These are phyloP conservation scores for Nakaseomyces delphensis DNA, from an alignment of 1,139 yeast genomes.

Conservation along the genomic window DNA sequence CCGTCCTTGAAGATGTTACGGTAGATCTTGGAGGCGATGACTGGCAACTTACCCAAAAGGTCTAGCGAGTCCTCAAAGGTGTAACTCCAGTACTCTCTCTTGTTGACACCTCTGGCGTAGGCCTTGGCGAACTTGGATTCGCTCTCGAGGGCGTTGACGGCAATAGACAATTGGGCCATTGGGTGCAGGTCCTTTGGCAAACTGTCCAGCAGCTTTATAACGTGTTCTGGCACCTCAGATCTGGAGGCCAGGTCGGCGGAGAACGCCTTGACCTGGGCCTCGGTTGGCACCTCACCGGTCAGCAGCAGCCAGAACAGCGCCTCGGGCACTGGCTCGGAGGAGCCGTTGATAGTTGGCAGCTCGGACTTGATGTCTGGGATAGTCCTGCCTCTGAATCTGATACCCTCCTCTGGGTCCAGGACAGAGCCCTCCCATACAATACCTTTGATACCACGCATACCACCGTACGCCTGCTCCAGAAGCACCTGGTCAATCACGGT, in stretches of 20 bases:
- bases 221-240: conserved; percentile 49
- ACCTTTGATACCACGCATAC: conserved; percentile 98
- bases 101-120: conserved; percentile 57
- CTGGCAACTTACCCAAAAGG: conserved; percentile 57
- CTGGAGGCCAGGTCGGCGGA: conserved; percentile 52
- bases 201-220: conserved; percentile 43
- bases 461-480: conserved; percentile 97
- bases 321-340: conserved; percentile 66
- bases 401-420: conserved; percentile 95
- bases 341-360: conserved; percentile 81
- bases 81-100: conserved; percentile 62
- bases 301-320: conserved; percentile 54
- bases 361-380: conserved; percentile 90
- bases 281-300: conserved; percentile 56
- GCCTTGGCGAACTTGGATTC: conserved; percentile 63
- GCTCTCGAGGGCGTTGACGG: conserved; percentile 49
- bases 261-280: conserved; percentile 44
- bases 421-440: conserved; percentile 99
- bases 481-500: conserved; percentile 88
- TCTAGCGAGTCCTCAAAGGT: conserved; percentile 58
- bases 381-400: conserved; percentile 96
- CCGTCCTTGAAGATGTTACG: conserved; percentile 48
- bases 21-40: conserved; percentile 59
- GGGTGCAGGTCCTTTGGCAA: conserved; percentile 54
- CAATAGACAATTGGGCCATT: conserved; percentile 65